Conservation (phyloP, 176 grass and related monocot species). For the Rhipidocladum racemiflorum region DNA sequence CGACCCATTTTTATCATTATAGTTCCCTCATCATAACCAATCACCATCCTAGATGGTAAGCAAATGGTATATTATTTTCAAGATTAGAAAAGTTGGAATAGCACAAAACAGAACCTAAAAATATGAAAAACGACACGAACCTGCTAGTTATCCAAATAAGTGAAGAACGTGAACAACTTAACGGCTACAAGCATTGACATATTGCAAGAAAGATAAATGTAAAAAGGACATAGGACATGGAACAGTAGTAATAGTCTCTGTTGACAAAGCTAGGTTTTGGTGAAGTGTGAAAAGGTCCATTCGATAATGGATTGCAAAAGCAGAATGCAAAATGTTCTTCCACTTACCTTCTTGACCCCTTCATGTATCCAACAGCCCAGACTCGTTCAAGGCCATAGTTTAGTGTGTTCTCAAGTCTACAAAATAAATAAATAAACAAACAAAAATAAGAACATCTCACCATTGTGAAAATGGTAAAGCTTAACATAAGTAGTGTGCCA, state of each 20-base stretch:
- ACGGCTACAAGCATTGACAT: not conserved
- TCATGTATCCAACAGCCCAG: slow-evolving; percentile 94
- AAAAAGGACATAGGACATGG: not conserved
- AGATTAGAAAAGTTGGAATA: slow-evolving; percentile 17
- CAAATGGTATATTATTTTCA: slow-evolving; percentile 4
- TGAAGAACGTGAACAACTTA: slow-evolving; percentile 22
- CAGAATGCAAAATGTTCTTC: slow-evolving; percentile 18
- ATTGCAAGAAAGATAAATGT: slow-evolving; percentile 7
- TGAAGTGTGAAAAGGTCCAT: not conserved
- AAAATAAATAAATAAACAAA: slow-evolving; percentile 31
- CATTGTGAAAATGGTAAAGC: not conserved
- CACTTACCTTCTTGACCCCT: slow-evolving; percentile 92
- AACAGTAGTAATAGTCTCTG: not conserved
- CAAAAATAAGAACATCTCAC: slow-evolving; percentile 16
- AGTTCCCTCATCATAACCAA: slow-evolving; percentile 93
- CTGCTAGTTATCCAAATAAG: slow-evolving; percentile 11
- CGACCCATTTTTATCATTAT: slow-evolving; percentile 99
- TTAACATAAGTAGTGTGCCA: not conserved
- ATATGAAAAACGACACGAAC: not conserved
- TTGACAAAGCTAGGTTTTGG: not conserved
- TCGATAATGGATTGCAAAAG: not conserved
- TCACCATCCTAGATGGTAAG: slow-evolving; percentile 68
- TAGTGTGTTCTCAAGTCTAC: slow-evolving; percentile 93
- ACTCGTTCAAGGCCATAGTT: slow-evolving; percentile 99
- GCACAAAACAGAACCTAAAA: not conserved